These are phyloP conservation scores for Fusarium verticillioides DNA, from an alignment of 2,329 filamentous ascomycete genomes.

Conservation along the genomic window DNA sequence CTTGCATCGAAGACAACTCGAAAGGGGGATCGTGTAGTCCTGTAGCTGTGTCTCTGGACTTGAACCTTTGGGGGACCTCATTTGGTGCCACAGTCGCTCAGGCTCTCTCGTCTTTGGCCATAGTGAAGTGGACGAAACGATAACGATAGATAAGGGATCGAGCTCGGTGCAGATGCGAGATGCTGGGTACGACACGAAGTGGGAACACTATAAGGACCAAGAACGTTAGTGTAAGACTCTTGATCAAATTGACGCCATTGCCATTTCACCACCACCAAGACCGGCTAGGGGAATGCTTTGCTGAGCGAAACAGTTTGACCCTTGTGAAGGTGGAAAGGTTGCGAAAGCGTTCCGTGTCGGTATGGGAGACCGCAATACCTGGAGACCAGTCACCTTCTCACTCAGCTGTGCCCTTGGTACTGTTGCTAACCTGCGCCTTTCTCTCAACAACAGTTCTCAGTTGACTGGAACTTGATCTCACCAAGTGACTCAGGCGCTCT, in stretches of 20 bases:
- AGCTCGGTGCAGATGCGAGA: not conserved
- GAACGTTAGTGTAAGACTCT: not conserved
- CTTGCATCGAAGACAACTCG: fast-evolving
- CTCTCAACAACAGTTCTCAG: no score
- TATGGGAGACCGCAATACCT: not conserved
- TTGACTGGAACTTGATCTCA: fast-evolving
- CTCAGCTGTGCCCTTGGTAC: fast-evolving
- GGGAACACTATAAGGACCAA: no score
- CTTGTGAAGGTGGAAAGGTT: fast-evolving
- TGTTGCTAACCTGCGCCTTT: not conserved
- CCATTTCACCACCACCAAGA: fast-evolving
- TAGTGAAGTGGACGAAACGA: not conserved
- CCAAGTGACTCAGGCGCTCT: fast-evolving
- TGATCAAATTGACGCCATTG: not conserved
- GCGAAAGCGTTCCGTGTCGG: fast-evolving
- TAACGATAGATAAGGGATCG: fast-evolving
- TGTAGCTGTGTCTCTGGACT: not conserved
- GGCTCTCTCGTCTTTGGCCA: not conserved
- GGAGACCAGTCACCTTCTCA: not conserved
- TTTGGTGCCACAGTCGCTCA: not conserved
- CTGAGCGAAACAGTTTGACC: no score
- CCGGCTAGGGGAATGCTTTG: fast-evolving
- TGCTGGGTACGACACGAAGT: fast-evolving
- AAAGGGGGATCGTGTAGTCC: fast-evolving
- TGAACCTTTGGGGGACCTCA: fast-evolving